These are phyloP conservation scores for Yarrowia hollandica DNA, from an alignment of 805 yeast genomes.

Conservation along the genomic window DNA sequence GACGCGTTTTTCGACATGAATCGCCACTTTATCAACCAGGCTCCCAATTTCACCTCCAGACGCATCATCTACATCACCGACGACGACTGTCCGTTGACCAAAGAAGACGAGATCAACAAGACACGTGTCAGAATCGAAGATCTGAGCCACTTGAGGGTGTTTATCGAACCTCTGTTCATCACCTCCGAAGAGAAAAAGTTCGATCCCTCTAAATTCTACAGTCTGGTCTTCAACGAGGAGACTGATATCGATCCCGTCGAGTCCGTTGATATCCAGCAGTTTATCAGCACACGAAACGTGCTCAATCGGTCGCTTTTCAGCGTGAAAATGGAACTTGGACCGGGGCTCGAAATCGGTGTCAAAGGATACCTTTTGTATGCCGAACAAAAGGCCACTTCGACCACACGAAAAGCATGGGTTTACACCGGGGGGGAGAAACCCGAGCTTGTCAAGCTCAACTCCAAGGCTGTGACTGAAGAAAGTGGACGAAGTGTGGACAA, in stretches of 20 bases:
- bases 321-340: conserved; percentile 59
- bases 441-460: conserved; percentile 52
- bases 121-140: conserved; percentile 57
- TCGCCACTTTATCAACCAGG: conserved; percentile 53
- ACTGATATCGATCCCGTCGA: conserved; percentile 47
- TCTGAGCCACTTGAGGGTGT: conserved; percentile 54
- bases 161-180: conserved; percentile 65
- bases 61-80: conserved; percentile 73
- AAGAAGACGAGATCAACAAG: conserved; percentile 45
- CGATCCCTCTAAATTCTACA: conserved; percentile 52
- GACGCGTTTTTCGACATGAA: conserved; percentile 53
- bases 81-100: conserved; percentile 64
- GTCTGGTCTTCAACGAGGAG: conserved; percentile 48
- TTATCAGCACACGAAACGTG: conserved; percentile 57
- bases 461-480: conserved; percentile 44
- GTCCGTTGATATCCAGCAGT: conserved; percentile 42
- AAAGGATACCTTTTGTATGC: conserved; percentile 68
- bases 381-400: conserved; percentile 46
- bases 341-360: conserved; percentile 59
- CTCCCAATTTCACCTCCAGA: conserved; percentile 51
- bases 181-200: conserved; percentile 42
- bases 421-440: conserved; percentile 55
- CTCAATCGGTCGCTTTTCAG: conserved; percentile 63
- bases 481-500: conserved; percentile 49
- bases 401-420: conserved; percentile 53